Evolutionary conservation across 2,329 filamentous ascomycete species (phyloP).

Genomic region (Neofusicoccum cordaticola): DNA sequence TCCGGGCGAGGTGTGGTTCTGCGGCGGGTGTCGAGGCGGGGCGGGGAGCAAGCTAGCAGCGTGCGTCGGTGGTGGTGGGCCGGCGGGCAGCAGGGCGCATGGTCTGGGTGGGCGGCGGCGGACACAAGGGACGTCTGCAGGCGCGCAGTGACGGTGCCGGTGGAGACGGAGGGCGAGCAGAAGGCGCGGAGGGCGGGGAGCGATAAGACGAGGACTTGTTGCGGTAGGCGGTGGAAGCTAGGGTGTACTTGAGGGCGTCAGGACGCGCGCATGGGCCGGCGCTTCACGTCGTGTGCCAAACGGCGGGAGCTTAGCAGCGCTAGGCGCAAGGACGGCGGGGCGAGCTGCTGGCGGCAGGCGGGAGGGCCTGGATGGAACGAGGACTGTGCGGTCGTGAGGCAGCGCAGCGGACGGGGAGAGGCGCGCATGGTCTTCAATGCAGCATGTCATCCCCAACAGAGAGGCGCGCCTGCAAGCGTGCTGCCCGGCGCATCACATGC

Average conservation of each 20-base stretch:
- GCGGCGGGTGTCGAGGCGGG: background rate
- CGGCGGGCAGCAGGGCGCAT: background rate
- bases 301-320: background rate
- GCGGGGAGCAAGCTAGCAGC: constrained; percentile 1
- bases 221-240: constrained; percentile 3
- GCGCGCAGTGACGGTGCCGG: background rate
- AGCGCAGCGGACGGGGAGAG: background rate
- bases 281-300: background rate
- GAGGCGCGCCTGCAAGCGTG: constrained; percentile 11
- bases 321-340: background rate
- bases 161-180: background rate
- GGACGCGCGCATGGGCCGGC: background rate
- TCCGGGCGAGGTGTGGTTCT: background rate
- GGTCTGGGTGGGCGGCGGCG: background rate
- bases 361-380: background rate
- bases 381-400: background rate
- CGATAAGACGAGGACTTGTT: background rate
- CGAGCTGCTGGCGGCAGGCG: background rate
- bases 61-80: constrained; percentile 5
- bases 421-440: constrained; percentile 12
- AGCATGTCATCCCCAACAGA: constrained; percentile 14
- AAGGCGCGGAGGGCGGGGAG: background rate
- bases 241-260: constrained; percentile 1
- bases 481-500: constrained; percentile 6
- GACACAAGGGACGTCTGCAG: background rate